Base-by-base conservation (phyloP, 495 filamentous ascomycete species). In the Umbilicaria muhlenbergii region DNA sequence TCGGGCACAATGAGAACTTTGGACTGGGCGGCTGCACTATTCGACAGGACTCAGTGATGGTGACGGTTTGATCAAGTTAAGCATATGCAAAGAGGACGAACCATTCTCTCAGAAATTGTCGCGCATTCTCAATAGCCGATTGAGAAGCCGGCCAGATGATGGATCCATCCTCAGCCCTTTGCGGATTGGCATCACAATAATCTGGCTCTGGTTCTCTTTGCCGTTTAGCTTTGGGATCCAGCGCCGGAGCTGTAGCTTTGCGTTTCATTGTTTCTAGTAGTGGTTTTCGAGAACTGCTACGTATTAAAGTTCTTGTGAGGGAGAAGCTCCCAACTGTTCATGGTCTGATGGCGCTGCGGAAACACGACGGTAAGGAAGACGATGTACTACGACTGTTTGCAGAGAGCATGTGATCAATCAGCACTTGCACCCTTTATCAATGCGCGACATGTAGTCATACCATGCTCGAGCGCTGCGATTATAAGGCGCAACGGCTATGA, bases 71-170 rank as follows among this genome's bases (percentile, higher is more conserved):
- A 5, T 14, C 12, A 42, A 33, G 42, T 17, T 12, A 8, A 21
- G 11, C 15, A 21, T n/a, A 19, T 1, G 14, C 17, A 10, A n/a
- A 38, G 28, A 14, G 11, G 6, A 34, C 55, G 18, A 45, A 57
- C 55, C 55, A 74, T 54, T 71, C 65, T 32, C 44, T 51, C 24
- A 78, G 62, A 44, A 73, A 66, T 10, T 39, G 34, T 15, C 66
- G 48, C 5, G 70, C 71, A 7, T 38, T 50, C 11, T 63, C 54
- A n/a, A 76, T 69, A 39, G 71, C 66, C 15, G 45, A 44, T 33
- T 47, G 52, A 10, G 68, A 64, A 2, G 73, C 73, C n/a, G 73
- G 73, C 73, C 73, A 77, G 44, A 71, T 53, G 12, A 59, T 54
- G 15, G 59, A 54, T 10, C 70, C 71, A 31, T 58, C 37, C 12